Base-by-base conservation (phyloP, 345 rosid species). In the Cardiospermum halicacabum region DNA sequence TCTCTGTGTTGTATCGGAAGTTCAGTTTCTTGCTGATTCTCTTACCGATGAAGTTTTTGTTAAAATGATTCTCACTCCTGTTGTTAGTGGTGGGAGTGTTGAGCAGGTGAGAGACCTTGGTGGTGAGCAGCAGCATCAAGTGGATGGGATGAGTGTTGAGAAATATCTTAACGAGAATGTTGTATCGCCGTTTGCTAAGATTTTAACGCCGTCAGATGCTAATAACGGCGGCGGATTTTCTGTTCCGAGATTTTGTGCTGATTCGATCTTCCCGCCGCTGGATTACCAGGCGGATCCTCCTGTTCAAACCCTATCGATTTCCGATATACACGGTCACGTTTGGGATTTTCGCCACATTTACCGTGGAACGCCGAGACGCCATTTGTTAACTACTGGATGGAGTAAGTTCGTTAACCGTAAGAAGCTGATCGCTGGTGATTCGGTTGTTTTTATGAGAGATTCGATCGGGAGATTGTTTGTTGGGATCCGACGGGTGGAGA, bases 221-320 rank as follows among this genome's bases (percentile, higher is more conserved):
- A 91, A 93, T 68, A 91, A 88, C 30, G 97, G 97, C 11, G 99
- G 99, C 5, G 96, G 99, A 0, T 93, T 93, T 77, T 93, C 97
- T 11, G 99, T 94, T 42, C 99, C 95, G 27, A 80, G 96, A 51
- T 91, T 80, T 65, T 94, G 99, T 28, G 99, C 96, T 0, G 99
- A 91, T 62, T 82, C 88, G 0, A 82, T 94, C 6, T 91, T 91
- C 67, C 97, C 99, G 56, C 80, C 79, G 2, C 81, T 94, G n/a
- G 69, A 94, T 77, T 88, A 72, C 70, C 69, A 79, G n/a, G 83
- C 78, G 0, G 96, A 94, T 28, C 96, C 97, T 31, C 96, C 94
- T 0, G 92, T 88, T 0, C 99, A 91, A 78, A 85, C 77, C 34
- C 81, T 91, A 0, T 70, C 76, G 12, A 80, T 84, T 69, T 79